Conservation (phyloP, 495 filamentous ascomycete species). For the Sphaerosporella brunnea region DNA sequence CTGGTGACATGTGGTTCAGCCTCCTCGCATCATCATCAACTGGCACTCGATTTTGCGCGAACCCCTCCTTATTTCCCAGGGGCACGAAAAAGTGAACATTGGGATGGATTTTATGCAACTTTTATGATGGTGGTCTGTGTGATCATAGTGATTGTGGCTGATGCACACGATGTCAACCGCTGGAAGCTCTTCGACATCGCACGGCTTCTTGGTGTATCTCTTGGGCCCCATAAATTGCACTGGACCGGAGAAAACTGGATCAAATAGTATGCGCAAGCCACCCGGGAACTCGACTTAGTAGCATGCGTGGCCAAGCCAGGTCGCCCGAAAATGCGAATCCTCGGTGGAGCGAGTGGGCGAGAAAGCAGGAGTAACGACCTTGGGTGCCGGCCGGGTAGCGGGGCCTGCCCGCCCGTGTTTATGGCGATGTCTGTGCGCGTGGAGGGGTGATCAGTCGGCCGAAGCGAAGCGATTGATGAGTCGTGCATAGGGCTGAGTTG, state of each 20-base stretch:
- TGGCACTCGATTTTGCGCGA: not conserved
- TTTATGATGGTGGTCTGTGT: constrained; percentile 60
- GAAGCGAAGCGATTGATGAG: not conserved
- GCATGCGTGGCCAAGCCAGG: constrained; percentile 93
- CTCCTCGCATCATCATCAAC: not conserved
- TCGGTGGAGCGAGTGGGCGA: constrained; percentile 35
- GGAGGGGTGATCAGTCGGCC: constrained; percentile 7
- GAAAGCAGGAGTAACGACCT: constrained; percentile 53
- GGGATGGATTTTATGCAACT: constrained; percentile 54
- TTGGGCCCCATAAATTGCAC: constrained; percentile 55
- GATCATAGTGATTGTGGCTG: constrained; percentile 88
- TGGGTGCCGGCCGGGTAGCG: constrained; percentile 12
- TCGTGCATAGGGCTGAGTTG: not conserved
- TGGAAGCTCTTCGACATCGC: constrained; percentile 62
- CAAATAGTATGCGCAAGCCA: constrained; percentile 79
- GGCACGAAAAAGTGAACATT: constrained; percentile 78
- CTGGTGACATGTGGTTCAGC: constrained; percentile 2
- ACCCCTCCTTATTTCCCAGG: constrained; percentile 79
- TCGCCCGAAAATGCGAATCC: constrained; percentile 54
- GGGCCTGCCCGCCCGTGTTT: constrained; percentile 2
- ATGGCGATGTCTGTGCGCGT: constrained; percentile 13
- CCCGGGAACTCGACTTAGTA: constrained; percentile 83
- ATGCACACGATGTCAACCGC: constrained; percentile 78
- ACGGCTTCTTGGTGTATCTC: constrained; percentile 64
- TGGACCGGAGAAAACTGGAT: constrained; percentile 85